Conservation (phyloP, 495 filamentous ascomycete genomes). For the Podospora pseudocomata region DNA sequence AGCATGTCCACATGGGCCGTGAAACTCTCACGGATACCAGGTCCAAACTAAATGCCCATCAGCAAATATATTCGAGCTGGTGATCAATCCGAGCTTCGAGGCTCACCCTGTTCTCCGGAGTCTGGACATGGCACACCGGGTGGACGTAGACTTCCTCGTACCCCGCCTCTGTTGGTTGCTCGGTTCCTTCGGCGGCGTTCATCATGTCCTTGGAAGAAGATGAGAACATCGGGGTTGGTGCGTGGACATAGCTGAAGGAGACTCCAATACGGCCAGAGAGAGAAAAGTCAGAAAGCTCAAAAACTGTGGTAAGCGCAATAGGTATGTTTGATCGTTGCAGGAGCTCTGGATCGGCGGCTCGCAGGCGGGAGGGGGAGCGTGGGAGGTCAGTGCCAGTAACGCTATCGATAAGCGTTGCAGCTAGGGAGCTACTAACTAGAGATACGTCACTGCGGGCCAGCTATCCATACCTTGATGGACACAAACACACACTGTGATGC, state of each 20-base stretch:
- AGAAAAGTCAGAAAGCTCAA: not conserved
- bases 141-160: slow-evolving; percentile 22
- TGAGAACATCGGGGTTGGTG: not conserved
- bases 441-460: not conserved
- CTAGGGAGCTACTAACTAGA: not conserved
- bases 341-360: not conserved
- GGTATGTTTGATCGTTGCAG: not conserved
- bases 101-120: slow-evolving; percentile 31
- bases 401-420: not conserved
- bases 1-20: not conserved
- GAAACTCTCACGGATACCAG: slow-evolving; percentile 16
- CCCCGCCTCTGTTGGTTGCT: slow-evolving; percentile 2
- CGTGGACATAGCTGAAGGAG: not conserved
- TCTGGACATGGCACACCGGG: slow-evolving; percentile 28
- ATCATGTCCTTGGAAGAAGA: slow-evolving; percentile 6
- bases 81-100: not conserved
- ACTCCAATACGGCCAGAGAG: not conserved
- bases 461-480: not conserved
- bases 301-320: no score
- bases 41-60: slow-evolving; percentile 25
- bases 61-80: not conserved
- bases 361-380: no score
- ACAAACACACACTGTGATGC: not conserved
- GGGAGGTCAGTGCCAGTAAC: not conserved
- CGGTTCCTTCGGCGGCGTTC: not conserved